A percentile compares a stretch with the other conserved stretches of the same genome.
Evolutionary conservation across 768 basidiomycete genomes (phyloP).

Genomic region (Tricholoma furcatifolium): DNA sequence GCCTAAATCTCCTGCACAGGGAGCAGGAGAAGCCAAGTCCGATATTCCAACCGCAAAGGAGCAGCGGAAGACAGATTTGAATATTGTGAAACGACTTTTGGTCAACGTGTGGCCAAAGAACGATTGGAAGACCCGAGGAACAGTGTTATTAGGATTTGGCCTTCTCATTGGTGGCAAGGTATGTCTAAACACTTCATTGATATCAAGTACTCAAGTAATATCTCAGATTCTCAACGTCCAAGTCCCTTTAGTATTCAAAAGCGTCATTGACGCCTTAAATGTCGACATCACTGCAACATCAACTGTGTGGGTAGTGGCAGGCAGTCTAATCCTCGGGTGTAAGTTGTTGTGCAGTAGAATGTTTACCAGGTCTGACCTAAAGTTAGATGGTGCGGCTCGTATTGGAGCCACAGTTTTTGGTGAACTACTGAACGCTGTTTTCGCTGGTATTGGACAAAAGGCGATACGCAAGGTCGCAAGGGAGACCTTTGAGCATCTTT

Average conservation of each 20-base stretch:
- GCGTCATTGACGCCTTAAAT: conserved; percentile 87
- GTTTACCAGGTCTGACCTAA: conserved; percentile 5
- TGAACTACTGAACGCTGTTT: conserved; percentile 93
- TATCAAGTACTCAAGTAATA: background rate
- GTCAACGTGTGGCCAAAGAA: conserved; percentile 90
- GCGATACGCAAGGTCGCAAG: conserved; percentile 93
- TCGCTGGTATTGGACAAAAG: conserved; percentile 92
- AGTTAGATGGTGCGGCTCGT: conserved; percentile 83
- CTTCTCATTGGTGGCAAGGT: conserved; percentile 88
- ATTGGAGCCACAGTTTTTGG: conserved; percentile 88
- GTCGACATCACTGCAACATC: conserved; percentile 69
- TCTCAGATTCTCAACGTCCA: conserved; percentile 89
- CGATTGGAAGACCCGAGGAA: conserved; percentile 77
- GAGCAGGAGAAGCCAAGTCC: conserved; percentile 1
- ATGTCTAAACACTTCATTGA: conserved; percentile 16
- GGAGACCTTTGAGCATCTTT: conserved; percentile 93
- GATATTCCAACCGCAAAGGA: conserved; percentile 35
- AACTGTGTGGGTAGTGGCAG: conserved; percentile 90
- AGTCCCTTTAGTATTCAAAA: conserved; percentile 96
- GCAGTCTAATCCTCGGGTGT: conserved; percentile 92
- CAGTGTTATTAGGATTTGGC: conserved; percentile 80
- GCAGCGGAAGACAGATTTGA: conserved; percentile 81
- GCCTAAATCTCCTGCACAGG: conserved; percentile 1
- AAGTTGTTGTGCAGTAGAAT: conserved; percentile 30
- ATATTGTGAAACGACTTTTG: conserved; percentile 78